Conservation (phyloP, 2,329 filamentous ascomycete species). For the Trichoderma oligosporum region DNA sequence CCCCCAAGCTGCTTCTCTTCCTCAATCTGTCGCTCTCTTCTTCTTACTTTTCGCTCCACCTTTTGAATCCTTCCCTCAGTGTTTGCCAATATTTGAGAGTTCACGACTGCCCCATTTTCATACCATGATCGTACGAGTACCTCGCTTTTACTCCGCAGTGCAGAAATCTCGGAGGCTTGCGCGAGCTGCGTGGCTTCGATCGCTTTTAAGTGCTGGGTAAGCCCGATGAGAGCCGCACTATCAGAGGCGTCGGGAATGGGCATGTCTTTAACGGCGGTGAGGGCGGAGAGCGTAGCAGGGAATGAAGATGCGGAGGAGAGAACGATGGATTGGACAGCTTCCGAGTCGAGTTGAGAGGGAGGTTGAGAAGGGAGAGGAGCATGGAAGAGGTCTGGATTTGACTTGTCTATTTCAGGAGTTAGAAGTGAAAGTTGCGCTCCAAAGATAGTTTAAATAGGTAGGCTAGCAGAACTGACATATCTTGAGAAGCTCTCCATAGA, state of each 20-base stretch:
- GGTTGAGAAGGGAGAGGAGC: constrained; percentile 42
- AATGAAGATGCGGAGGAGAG: constrained; percentile 55
- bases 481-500: constrained; percentile 57
- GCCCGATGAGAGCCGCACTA: constrained; percentile 53
- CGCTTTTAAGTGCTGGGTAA: constrained; percentile 60
- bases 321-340: constrained; percentile 52
- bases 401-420: constrained; percentile 41
- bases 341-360: constrained; percentile 49
- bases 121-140: constrained; percentile 66
- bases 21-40: constrained; percentile 58
- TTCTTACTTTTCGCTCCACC: constrained; percentile 62
- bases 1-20: constrained; percentile 44
- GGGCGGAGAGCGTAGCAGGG: constrained; percentile 52
- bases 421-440: not conserved
- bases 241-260: constrained; percentile 54
- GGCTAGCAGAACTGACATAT: constrained; percentile 48
- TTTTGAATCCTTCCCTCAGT: constrained; percentile 64
- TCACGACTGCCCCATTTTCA: constrained; percentile 64
- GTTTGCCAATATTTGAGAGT: constrained; percentile 65
- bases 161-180: constrained; percentile 60
- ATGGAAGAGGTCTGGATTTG: constrained; percentile 54
- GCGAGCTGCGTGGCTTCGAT: constrained; percentile 57
- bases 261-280: constrained; percentile 54
- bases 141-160: constrained; percentile 62
- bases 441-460: not conserved